Percentiles rank a stretch among this genome's conserved stretches.
These are phyloP conservation scores for Artemisia argyi DNA, from an alignment of 129 eudicot species.

Conservation along the genomic window DNA sequence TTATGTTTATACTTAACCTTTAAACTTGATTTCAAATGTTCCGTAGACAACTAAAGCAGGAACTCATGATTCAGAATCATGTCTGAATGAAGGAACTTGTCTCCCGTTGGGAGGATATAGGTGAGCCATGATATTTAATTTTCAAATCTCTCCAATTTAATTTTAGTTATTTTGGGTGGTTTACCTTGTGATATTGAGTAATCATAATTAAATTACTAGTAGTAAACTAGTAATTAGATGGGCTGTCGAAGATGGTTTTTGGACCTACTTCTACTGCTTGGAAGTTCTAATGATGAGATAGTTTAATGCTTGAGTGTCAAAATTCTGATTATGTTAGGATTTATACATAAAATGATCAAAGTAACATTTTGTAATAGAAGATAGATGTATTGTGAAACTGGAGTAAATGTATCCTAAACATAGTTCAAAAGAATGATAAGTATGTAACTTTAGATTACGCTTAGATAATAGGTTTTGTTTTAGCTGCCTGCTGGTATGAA, in stretches of 20 bases:
- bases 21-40: conserved; percentile 12
- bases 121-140: conserved; percentile 42
- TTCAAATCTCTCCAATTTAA: conserved; percentile 3
- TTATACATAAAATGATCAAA: no score
- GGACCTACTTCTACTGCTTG: background rate
- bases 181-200: background rate
- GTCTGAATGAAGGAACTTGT: conserved; percentile 77
- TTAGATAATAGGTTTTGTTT: background rate
- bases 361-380: no score
- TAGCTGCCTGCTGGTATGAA: no score
- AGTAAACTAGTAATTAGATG: background rate
- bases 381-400: no score
- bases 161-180: background rate
- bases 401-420: no score
- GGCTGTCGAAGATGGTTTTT: background rate
- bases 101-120: conserved; percentile 99
- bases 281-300: no score
- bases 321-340: background rate
- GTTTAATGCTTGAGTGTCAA: background rate
- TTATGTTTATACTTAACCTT: background rate
- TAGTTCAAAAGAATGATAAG: no score
- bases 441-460: background rate
- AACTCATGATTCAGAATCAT: conserved; percentile 87
- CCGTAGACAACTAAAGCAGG: conserved; percentile 92
- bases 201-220: background rate